phyloP scores from a whole-genome alignment of 345 rosid genomes.

The Camelina neglecta region DNA sequence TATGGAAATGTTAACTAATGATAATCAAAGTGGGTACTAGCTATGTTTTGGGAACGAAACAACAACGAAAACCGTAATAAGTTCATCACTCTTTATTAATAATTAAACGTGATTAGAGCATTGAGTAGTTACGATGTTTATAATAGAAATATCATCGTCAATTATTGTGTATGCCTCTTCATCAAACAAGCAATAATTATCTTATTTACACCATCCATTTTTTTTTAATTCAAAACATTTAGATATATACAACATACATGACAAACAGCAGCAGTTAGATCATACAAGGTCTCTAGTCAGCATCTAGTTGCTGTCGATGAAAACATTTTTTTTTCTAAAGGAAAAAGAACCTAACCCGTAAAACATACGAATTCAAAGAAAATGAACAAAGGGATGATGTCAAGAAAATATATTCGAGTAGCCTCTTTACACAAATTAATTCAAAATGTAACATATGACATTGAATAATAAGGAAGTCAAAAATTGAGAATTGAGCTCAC shows the following conservation, averaged over 20 bases:
- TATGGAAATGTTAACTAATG: background rate
- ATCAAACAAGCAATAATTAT: constrained; percentile 1
- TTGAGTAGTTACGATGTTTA: background rate
- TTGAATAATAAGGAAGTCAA: constrained; percentile 18
- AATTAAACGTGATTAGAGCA: background rate
- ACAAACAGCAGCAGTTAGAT: background rate
- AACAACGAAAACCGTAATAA: background rate
- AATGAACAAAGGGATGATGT: constrained; percentile 18
- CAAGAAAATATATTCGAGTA: constrained; percentile 27
- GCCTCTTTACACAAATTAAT: constrained; percentile 16
- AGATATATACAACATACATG: background rate
- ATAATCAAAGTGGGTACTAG: background rate
- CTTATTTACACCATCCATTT: background rate
- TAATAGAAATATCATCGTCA: background rate
- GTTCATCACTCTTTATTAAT: background rate
- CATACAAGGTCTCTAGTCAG: constrained; percentile 19
- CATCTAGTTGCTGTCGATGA: constrained; percentile 30
- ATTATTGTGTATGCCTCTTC: background rate
- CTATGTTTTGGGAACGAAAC: background rate
- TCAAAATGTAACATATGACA: background rate
- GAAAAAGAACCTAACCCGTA: background rate
- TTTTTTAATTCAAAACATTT: background rate
- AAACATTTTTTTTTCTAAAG: constrained; percentile 1
- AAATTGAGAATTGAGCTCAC: constrained; percentile 26
- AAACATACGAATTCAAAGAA: constrained; percentile 21